Evolutionary conservation across 768 basidiomycete genomes (phyloP).

Genomic region (Mycena albidolilacea): DNA sequence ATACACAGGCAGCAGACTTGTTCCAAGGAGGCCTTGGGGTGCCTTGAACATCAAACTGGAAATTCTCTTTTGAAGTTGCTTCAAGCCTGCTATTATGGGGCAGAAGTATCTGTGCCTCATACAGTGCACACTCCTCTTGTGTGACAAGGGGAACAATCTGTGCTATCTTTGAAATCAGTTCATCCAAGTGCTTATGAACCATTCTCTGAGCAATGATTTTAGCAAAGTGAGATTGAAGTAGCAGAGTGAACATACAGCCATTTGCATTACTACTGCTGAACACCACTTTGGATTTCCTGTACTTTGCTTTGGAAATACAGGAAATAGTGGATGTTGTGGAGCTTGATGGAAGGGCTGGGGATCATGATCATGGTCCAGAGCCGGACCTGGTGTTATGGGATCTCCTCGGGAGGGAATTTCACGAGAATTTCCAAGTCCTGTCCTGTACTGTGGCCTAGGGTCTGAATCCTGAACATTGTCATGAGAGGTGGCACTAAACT

Average conservation of each 20-base stretch:
- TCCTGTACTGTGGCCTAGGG: too few species aligned
- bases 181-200: conserved; percentile 3
- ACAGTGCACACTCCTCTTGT: neutral
- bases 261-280: neutral
- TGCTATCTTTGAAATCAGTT: neutral
- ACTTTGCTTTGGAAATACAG: neutral
- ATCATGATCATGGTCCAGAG: too few species aligned
- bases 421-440: too few species aligned
- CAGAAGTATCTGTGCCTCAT: neutral
- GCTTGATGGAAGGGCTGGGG: neutral
- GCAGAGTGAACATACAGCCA: neutral
- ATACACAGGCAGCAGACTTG: conserved; percentile 24
- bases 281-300: conserved; percentile 4
- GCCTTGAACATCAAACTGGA: conserved; percentile 22
- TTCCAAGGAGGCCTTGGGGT: conserved; percentile 19
- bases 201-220: neutral
- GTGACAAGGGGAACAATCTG: conserved; percentile 4
- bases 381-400: too few species aligned
- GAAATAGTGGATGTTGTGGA: neutral
- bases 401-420: too few species aligned
- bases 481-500: too few species aligned
- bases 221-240: too few species aligned
- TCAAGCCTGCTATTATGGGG: neutral
- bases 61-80: conserved; percentile 11
- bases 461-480: too few species aligned